Percentiles rank a stretch among this genome's conserved stretches.
phyloP scores from a whole-genome alignment of 106 monocot genomes.

The Dendrobium huoshanense region DNA sequence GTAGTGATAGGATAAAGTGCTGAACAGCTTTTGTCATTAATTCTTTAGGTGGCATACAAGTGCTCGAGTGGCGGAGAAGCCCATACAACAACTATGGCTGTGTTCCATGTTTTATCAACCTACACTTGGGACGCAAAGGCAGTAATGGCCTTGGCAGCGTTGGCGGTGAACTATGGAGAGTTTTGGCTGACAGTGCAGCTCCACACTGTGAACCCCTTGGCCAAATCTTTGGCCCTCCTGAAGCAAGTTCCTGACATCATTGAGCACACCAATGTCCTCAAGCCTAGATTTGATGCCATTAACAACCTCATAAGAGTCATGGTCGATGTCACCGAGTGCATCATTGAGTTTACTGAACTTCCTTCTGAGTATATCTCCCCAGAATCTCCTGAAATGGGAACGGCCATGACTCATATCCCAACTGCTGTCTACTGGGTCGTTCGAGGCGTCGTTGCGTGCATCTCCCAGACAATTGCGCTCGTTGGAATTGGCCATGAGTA shows the following conservation, averaged over 20 bases:
- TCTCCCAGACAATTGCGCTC: slow-evolving; percentile 48
- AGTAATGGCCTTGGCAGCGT: slow-evolving; percentile 54
- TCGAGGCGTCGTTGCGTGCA: slow-evolving; percentile 47
- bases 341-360: slow-evolving; percentile 65
- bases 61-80: slow-evolving; percentile 43
- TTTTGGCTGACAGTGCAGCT: slow-evolving; percentile 66
- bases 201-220: slow-evolving; percentile 52
- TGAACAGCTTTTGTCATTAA: not conserved
- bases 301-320: slow-evolving; percentile 50
- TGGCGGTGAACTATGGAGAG: slow-evolving; percentile 57
- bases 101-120: slow-evolving; percentile 39
- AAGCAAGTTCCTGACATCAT: slow-evolving; percentile 61
- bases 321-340: slow-evolving; percentile 59
- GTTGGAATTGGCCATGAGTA: slow-evolving; percentile 68
- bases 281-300: slow-evolving; percentile 56
- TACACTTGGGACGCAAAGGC: slow-evolving; percentile 69
- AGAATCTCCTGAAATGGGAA: slow-evolving; percentile 38
- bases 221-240: slow-evolving; percentile 41
- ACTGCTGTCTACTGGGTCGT: slow-evolving; percentile 74
- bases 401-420: slow-evolving; percentile 53
- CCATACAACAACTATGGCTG: slow-evolving; percentile 35
- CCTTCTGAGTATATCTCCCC: slow-evolving; percentile 43
- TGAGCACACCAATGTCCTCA: slow-evolving; percentile 44
- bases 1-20: too few relatives aligned
- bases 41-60: slow-evolving; percentile 45